Conservation (phyloP, 2,329 filamentous ascomycete genomes). For the Clonostachys rhizophaga region DNA sequence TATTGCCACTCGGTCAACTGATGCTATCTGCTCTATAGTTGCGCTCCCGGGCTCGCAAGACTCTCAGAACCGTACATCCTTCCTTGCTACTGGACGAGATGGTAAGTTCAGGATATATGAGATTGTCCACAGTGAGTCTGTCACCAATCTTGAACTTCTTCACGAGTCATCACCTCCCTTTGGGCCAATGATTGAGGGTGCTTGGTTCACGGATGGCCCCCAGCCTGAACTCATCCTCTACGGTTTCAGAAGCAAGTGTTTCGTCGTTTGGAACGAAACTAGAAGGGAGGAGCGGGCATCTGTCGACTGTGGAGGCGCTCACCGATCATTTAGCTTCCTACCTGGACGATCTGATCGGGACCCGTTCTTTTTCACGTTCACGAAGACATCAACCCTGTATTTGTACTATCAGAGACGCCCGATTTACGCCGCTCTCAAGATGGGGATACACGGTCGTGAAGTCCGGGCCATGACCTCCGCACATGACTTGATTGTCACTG, state of each 20-base stretch:
- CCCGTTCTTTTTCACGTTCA: conserved; percentile 63
- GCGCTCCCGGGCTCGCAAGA: conserved; percentile 27
- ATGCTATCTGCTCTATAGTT: conserved; percentile 67
- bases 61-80: conserved; percentile 17
- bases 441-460: conserved; percentile 81
- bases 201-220: conserved; percentile 45
- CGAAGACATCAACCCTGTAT: conserved; percentile 55
- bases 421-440: conserved; percentile 46
- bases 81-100: conserved; percentile 74
- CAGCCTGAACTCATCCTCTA: conserved; percentile 62
- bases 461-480: conserved; percentile 52
- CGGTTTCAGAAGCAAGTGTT: conserved; percentile 76
- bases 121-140: conserved; percentile 12
- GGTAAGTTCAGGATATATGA: conserved; percentile 67
- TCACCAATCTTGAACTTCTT: conserved; percentile 37
- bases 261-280: conserved; percentile 78
- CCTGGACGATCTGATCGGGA: conserved; percentile 21
- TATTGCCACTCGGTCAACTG: conserved; percentile 34
- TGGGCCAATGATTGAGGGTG: conserved; percentile 71
- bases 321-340: conserved; percentile 65
- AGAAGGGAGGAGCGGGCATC: conserved; percentile 63
- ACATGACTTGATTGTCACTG: conserved; percentile 54
- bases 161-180: conserved; percentile 69
- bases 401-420: conserved; percentile 36
- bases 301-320: conserved; percentile 79